Evolutionary conservation across 139 green algal genomes (phyloP), one percentile per base, ranked within the genome.

Genomic region (Micractinium conductrix): DNA sequence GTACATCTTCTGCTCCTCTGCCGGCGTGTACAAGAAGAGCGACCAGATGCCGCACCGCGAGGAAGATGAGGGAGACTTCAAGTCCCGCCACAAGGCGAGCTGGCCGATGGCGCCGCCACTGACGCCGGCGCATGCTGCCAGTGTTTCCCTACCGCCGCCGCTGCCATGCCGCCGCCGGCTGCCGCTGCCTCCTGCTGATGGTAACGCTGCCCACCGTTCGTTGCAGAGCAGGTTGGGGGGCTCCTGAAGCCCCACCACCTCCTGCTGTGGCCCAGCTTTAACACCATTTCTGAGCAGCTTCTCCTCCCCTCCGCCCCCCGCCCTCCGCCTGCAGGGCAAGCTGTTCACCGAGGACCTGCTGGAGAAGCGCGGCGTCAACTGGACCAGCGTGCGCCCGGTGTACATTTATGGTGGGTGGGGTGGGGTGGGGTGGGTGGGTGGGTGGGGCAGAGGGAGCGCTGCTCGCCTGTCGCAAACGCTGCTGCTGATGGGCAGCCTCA

Each of bases 1-100:
- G 88, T 97, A 97, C 86, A 97, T 97, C 84, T 97, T 96, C 88
- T 97, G 94, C 93, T 97, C 93, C 50, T 96, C 89, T 37, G 93
- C 96, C 37, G 96, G 96, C 35, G 96, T 99, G 65, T 99, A 99
- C 92, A 91, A 97, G 50, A 99, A 99, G 93, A 96, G 88, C 55
- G 92, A 98, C 79, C 80, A 95, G 89, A 98, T 99, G 94, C 96
- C 96, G 4, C 96, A 99, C 90, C 78, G 88, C 2, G 96, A 99
- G 91, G 92, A 93, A 74, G 96, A 99, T 86, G 94, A 94, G 10
- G 90, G 89, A 6, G 96, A 99, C 88, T 89, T 87, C 81, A 98
- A 98, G 88, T 94, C 84, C 75, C 87, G 96, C 40, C 96, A 99
- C 91, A 99, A 99, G 95, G 93, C 95, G 55, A 17, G 82, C 4